Conservation (phyloP, 1,284 basidiomycete genomes). For the Cryptococcus sp. region DNA sequence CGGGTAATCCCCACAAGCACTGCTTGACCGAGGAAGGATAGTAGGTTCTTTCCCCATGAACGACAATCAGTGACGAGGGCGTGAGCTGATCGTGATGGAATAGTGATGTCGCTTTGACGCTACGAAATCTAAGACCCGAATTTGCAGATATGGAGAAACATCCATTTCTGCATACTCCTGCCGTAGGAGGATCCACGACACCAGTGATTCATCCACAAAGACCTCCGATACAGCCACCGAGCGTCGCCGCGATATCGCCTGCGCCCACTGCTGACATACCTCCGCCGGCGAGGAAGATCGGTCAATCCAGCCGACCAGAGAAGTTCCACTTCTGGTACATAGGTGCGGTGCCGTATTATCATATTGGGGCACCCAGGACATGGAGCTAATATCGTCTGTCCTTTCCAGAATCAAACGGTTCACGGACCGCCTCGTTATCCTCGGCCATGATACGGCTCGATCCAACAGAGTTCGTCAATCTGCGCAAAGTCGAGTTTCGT, state of each 20-base stretch:
- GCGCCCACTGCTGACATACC: not conserved
- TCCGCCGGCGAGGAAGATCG: not conserved
- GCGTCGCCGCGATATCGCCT: not conserved
- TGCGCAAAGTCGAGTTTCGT: conserved; percentile 47
- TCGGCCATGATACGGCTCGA: conserved; percentile 41
- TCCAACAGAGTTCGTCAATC: conserved; percentile 38
- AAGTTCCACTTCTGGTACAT: conserved; percentile 52
- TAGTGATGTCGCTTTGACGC: conserved; percentile 42
- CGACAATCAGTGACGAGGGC: not conserved
- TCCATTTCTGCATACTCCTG: conserved; percentile 28
- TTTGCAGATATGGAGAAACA: conserved; percentile 30
- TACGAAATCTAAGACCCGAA: conserved; percentile 39
- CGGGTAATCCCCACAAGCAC: conserved; percentile 48
- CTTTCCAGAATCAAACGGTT: conserved; percentile 28
- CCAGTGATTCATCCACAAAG: not conserved
- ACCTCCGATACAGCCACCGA: not conserved
- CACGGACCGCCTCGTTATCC: conserved; percentile 24
- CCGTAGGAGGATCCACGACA: conserved; percentile 4
- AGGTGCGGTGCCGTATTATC: conserved; percentile 27
- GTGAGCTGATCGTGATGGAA: not conserved
- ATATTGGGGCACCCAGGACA: not conserved
- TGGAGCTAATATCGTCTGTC: not conserved
- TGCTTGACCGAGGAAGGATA: conserved; percentile 51
- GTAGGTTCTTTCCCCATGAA: conserved; percentile 29
- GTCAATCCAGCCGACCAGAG: conserved; percentile 1